Conservation (phyloP, 2,329 filamentous ascomycete species). For the Penicillium crustosum region DNA sequence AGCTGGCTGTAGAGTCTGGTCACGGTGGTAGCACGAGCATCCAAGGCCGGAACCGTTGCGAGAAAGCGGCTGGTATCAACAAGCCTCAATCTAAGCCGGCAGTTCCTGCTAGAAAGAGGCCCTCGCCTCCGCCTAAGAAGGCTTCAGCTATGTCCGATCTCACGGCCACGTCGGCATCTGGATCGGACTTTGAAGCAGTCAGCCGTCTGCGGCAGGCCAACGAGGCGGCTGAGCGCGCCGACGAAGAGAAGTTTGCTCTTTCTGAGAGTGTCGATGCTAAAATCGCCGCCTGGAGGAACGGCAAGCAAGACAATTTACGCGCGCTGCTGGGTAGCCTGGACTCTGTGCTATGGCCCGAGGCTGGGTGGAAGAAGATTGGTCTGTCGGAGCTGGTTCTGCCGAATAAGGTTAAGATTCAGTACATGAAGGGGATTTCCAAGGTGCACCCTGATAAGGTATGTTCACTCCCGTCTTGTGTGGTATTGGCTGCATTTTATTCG, state of each 20-base stretch:
- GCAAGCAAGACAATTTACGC: slow-evolving; percentile 88
- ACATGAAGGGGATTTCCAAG: slow-evolving; percentile 99
- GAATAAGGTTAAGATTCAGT: slow-evolving; percentile 93
- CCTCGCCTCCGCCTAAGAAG: slow-evolving; percentile 44
- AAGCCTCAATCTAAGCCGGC: slow-evolving; percentile 48
- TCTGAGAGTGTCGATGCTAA: slow-evolving; percentile 80
- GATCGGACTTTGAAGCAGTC: slow-evolving; percentile 69
- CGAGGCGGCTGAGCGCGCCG: slow-evolving; percentile 76
- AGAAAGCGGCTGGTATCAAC: slow-evolving; percentile 77
- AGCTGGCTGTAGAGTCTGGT: slow-evolving; percentile 75
- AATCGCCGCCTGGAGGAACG: slow-evolving; percentile 78
- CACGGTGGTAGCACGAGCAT: slow-evolving; percentile 82
- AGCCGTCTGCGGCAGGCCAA: slow-evolving; percentile 80
- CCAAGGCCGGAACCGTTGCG: slow-evolving; percentile 83
- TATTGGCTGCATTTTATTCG: background rate
- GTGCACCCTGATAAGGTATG: slow-evolving; percentile 97
- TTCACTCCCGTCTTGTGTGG: slow-evolving; percentile 17
- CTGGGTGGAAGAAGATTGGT: slow-evolving; percentile 95
- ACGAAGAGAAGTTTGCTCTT: slow-evolving; percentile 90
- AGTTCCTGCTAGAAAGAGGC: slow-evolving; percentile 48
- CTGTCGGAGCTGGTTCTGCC: slow-evolving; percentile 90
- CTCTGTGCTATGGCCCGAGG: slow-evolving; percentile 83
- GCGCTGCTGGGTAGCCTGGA: slow-evolving; percentile 86
- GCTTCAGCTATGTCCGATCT: slow-evolving; percentile 36
- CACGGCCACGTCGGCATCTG: slow-evolving; percentile 43